phyloP scores from a whole-genome alignment of 2,329 filamentous ascomycete species.

The Ophiosphaerella herpotricha region DNA sequence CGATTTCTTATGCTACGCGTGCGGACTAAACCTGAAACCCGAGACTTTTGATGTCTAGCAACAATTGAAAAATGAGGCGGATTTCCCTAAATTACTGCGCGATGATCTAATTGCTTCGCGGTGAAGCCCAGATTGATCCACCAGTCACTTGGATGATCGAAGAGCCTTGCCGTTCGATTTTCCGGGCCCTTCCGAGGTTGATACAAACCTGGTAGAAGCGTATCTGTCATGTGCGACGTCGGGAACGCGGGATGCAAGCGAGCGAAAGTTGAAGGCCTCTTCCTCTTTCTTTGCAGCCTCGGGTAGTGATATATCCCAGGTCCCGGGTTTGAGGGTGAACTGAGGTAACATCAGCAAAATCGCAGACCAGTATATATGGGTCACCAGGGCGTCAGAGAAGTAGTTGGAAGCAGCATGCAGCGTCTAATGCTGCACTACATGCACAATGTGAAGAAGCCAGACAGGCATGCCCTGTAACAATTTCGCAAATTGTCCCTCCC shows the following conservation, averaged over 20 bases:
- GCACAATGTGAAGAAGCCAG: slow-evolving; percentile 26
- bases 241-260: slow-evolving; percentile 11
- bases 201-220: slow-evolving; percentile 8
- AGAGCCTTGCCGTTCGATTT: neutral
- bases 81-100: neutral
- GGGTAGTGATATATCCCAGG: slow-evolving; percentile 28
- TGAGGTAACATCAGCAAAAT: slow-evolving; percentile 32
- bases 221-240: slow-evolving; percentile 23
- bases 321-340: slow-evolving; percentile 39
- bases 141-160: neutral
- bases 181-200: slow-evolving; percentile 15
- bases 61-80: neutral
- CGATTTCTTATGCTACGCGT: too few species aligned
- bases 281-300: slow-evolving; percentile 15
- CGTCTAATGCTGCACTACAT: slow-evolving; percentile 33
- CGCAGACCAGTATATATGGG: slow-evolving; percentile 17
- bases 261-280: slow-evolving; percentile 10
- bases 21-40: too few species aligned
- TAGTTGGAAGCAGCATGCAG: slow-evolving; percentile 17
- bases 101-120: neutral
- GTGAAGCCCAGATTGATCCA: slow-evolving; percentile 5
- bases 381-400: slow-evolving; percentile 13
- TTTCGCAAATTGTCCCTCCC: slow-evolving; percentile 4
- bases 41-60: too few species aligned
- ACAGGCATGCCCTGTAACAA: slow-evolving; percentile 26